These are phyloP conservation scores for Alternaria angustiovoidea DNA, from an alignment of 2,329 filamentous ascomycete genomes.

Conservation along the genomic window DNA sequence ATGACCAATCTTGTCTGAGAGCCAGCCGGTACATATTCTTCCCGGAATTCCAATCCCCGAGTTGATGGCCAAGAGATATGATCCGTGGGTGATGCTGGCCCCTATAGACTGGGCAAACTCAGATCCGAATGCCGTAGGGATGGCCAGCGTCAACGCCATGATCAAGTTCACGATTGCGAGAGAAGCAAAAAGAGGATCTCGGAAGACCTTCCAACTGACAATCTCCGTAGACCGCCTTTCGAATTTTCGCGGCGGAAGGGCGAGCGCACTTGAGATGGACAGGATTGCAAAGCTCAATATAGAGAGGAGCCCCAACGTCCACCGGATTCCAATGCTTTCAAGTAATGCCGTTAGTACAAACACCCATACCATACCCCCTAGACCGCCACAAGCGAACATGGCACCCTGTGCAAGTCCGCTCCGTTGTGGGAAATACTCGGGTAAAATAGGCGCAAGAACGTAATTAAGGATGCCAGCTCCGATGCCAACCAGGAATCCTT, in stretches of 20 bases:
- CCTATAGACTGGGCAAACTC: constrained; percentile 59
- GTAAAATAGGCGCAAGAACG: constrained; percentile 56
- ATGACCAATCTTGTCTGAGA: constrained; percentile 58
- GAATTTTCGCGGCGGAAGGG: constrained; percentile 52
- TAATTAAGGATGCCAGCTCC: constrained; percentile 58
- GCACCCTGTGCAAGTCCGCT: constrained; percentile 47
- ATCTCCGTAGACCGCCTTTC: constrained; percentile 48
- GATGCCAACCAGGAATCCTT: constrained; percentile 55
- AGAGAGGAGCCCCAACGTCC: constrained; percentile 55
- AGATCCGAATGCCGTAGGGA: constrained; percentile 59
- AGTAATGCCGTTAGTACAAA: constrained; percentile 51
- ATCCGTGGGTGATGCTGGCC: constrained; percentile 52
- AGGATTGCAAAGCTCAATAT: constrained; percentile 51
- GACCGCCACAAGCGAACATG: constrained; percentile 23
- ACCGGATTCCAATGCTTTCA: constrained; percentile 53
- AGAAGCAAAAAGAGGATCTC: constrained; percentile 54
- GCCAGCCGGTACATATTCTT: constrained; percentile 56
- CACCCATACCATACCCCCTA: constrained; percentile 26
- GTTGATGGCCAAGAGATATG: constrained; percentile 55
- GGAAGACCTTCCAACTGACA: constrained; percentile 51
- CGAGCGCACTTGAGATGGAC: constrained; percentile 46
- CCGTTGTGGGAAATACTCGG: constrained; percentile 60
- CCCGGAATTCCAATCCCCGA: constrained; percentile 58
- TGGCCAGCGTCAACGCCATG: constrained; percentile 56
- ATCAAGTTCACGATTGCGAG: constrained; percentile 48